A percentile compares a stretch with the other conserved stretches of the same genome.
These are phyloP conservation scores for Cutaneotrichosporon daszewskae DNA, from an alignment of 1,284 basidiomycete genomes.

Conservation along the genomic window DNA sequence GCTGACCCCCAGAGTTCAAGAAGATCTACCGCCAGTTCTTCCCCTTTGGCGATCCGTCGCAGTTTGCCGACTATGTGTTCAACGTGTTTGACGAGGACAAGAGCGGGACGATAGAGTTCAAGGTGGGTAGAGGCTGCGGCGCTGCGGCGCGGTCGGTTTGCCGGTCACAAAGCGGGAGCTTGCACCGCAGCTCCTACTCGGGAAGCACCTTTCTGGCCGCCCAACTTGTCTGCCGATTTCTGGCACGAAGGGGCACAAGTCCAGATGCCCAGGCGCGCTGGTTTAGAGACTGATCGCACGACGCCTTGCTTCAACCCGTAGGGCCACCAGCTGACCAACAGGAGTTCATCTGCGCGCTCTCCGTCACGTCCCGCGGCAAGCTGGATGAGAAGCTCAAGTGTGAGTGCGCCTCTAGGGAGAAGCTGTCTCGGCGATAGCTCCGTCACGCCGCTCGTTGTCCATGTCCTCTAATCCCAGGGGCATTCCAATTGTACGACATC, in stretches of 20 bases:
- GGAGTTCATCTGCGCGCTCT: conserved; percentile 98
- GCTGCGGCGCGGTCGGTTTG: conserved; percentile 7
- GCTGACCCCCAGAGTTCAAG: conserved; percentile 64
- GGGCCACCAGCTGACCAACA: conserved; percentile 10
- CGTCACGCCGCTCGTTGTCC: too few relatives aligned
- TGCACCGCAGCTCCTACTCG: too few relatives aligned
- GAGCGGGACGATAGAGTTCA: conserved; percentile 94
- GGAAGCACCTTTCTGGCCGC: too few relatives aligned
- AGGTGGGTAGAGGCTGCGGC: conserved; percentile 33
- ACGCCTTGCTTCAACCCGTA: too few relatives aligned
- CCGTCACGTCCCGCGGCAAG: conserved; percentile 85
- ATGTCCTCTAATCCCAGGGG: conserved; percentile 71
- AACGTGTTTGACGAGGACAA: conserved; percentile 90
- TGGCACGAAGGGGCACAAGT: too few relatives aligned
- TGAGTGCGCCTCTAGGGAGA: too few relatives aligned
- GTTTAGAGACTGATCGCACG: too few relatives aligned
- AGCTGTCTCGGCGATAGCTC: too few relatives aligned
- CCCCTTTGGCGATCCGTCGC: conserved; percentile 94
- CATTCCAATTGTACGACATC: conserved; percentile 99
- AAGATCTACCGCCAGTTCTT: conserved; percentile 99
- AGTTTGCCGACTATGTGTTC: conserved; percentile 99
- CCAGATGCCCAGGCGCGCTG: too few relatives aligned
- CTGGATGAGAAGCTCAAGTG: conserved; percentile 99
- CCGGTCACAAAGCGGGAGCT: conserved; percentile 5
- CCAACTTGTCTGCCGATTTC: too few relatives aligned